A percentile compares a stretch with the other conserved stretches of the same genome.
Conservation (phyloP, 805 yeast genomes). For the Saccharomycopsis selenospora region DNA sequence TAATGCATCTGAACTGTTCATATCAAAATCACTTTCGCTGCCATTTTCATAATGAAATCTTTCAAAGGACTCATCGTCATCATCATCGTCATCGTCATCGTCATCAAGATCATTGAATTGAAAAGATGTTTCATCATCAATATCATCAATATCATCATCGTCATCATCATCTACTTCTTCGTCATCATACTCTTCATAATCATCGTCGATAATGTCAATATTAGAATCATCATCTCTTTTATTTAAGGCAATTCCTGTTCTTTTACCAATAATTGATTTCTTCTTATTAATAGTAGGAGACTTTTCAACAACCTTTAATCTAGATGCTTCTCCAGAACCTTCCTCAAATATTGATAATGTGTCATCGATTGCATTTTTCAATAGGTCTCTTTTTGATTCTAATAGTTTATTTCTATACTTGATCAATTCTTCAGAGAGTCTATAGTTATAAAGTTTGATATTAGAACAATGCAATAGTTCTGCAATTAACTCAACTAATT, state of each 20-base stretch:
- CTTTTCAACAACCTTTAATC: background rate
- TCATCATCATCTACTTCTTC: conserved; percentile 26
- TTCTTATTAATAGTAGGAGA: too few relatives aligned
- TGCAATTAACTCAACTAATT: conserved; percentile 86
- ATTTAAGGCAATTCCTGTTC: conserved; percentile 24
- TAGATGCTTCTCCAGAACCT: background rate
- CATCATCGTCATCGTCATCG: conserved; percentile 17
- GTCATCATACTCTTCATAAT: conserved; percentile 23
- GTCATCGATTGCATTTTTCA: conserved; percentile 18
- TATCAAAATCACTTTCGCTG: conserved; percentile 15
- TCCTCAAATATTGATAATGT: background rate
- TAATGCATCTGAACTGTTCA: conserved; percentile 15
- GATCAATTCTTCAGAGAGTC: conserved; percentile 60
- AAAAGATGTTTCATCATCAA: conserved; percentile 3
- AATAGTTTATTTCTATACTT: conserved; percentile 54
- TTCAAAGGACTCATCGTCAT: conserved; percentile 20
- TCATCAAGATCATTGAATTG: conserved; percentile 18
- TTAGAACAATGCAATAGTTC: conserved; percentile 94
- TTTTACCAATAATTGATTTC: too few relatives aligned
- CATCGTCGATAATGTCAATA: conserved; percentile 23
- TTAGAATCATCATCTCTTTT: conserved; percentile 24
- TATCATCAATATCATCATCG: conserved; percentile 20
- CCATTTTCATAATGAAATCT: conserved; percentile 21
- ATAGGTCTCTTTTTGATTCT: conserved; percentile 14
- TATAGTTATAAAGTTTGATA: conserved; percentile 86